Evolutionary conservation across 129 eudicot genomes (phyloP).

Genomic region (sunflower (Helianthus annuus)): DNA sequence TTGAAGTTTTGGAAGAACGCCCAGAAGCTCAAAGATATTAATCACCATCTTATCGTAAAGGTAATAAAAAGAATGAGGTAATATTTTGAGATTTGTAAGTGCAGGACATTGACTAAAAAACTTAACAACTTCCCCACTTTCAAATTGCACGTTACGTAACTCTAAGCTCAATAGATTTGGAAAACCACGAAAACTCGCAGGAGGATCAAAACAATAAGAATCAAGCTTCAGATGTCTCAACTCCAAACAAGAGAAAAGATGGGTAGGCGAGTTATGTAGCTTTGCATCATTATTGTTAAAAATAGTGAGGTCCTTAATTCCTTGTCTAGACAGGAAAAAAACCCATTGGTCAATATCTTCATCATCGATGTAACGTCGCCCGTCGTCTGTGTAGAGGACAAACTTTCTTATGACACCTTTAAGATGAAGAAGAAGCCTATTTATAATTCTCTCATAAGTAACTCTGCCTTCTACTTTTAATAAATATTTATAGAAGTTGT

Average conservation of each 20-base stretch:
- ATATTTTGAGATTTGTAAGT: slow-evolving; percentile 13
- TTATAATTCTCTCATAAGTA: not conserved
- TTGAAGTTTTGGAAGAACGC: slow-evolving; percentile 17
- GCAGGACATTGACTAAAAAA: not conserved
- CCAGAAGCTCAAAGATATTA: slow-evolving; percentile 5
- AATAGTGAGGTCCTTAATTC: slow-evolving; percentile 14
- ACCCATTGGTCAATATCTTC: no score
- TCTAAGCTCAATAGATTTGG: slow-evolving; percentile 17
- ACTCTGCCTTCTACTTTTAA: no score
- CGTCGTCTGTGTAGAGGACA: no score
- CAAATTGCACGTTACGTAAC: not conserved
- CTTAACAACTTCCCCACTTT: not conserved
- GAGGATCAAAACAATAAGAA: not conserved
- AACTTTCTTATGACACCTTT: no score
- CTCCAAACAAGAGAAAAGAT: slow-evolving; percentile 18
- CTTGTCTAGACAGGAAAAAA: not conserved
- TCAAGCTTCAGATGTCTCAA: slow-evolving; percentile 17
- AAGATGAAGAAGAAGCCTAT: not conserved
- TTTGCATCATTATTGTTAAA: not conserved
- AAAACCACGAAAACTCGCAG: slow-evolving; percentile 8
- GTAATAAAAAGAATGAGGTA: not conserved
- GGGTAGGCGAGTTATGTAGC: not conserved
- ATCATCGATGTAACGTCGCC: no score
- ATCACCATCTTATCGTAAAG: not conserved
- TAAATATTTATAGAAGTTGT: not conserved